These are phyloP conservation scores for Pseudogymnoascus sp. DNA, from an alignment of 2,329 filamentous ascomycete genomes.

Conservation along the genomic window DNA sequence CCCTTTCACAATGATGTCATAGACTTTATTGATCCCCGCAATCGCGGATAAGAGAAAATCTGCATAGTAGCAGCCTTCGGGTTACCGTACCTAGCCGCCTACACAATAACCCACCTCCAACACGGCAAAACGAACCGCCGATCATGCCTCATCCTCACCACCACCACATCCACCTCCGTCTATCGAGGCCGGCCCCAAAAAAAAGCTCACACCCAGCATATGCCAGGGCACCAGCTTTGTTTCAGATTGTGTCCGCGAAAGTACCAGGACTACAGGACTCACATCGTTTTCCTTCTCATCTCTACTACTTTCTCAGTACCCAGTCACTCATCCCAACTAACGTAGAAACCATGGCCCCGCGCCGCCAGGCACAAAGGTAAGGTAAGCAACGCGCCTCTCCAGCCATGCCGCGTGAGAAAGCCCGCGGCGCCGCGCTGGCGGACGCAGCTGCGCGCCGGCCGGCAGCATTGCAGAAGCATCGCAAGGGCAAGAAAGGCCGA, in stretches of 20 bases:
- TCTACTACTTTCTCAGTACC: not conserved
- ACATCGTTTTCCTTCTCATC: not conserved
- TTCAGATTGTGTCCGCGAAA: not conserved
- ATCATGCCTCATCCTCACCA: not conserved
- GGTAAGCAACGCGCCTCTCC: not conserved
- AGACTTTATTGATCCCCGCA: conserved; percentile 1
- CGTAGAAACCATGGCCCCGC: not conserved
- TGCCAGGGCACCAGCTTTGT: not conserved
- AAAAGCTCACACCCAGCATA: not conserved
- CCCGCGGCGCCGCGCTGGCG: not conserved
- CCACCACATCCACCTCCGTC: not conserved
- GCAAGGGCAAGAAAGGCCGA: conserved; percentile 15
- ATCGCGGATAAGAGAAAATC: conserved; percentile 3
- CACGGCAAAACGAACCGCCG: not conserved
- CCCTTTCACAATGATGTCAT: conserved; percentile 6
- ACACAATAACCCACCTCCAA: not conserved
- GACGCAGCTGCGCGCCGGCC: not conserved
- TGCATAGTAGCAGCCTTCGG: not conserved
- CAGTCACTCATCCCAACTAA: not conserved
- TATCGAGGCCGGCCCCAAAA: not conserved
- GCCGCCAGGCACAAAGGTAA: not conserved
- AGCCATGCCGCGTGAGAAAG: conserved; percentile 3
- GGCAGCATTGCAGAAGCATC: conserved; percentile 9
- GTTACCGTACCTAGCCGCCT: conserved; percentile 1
- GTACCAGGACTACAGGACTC: not conserved